Evolutionary conservation across 2,329 filamentous ascomycete genomes (phyloP), one percentile per base, ranked within the genome.

Genomic region (Colletotrichum lupini): DNA sequence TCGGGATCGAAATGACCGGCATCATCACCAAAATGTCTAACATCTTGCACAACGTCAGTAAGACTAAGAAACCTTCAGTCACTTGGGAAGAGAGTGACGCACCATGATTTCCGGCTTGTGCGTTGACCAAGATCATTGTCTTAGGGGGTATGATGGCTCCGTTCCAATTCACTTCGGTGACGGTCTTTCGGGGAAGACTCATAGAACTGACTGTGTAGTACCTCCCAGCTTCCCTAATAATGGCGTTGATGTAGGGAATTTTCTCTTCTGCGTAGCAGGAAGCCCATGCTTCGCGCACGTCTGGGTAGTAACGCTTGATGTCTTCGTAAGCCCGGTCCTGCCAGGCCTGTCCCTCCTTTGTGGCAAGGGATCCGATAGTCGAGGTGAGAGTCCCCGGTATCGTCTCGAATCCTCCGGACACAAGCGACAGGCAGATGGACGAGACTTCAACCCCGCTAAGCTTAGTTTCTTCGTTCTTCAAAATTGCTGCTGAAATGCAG

Each of bases 151-250:
- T 93, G 1, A 87, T 83, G 0, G 90, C 85, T 19, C 90, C 90
- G 28, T 93, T 86, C 83, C 92, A 95, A 4, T 88, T 85, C 68
- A 96, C 93, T 74, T 93, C 91, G 76, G 92, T 93, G 79, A 93
- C 92, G 74, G 87, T 93, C 19, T 90, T 90, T 4, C 94, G 87
- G 0, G 94, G 94, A 1, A 97, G 86, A 77, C 91, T 94, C 77
- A 97, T 92, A 2, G 93, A 93, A 75, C 95, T 93, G 35, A 96
- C 93, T 2, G 91, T 93, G 88, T 92, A 96, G 85, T 90, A 96
- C 30, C 94, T 89, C 0, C 96, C 86, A 1, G 92, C 91, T 80
- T 97, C 94, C 79, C 95, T 95, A 74, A 94, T 92, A 5, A 97
- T 82, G 0, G 93, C 94, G 0, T 92, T 94, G 74, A 97, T 85